Base-by-base conservation (phyloP, 768 basidiomycete genomes). In the Tricholoma bakamatsutake region DNA sequence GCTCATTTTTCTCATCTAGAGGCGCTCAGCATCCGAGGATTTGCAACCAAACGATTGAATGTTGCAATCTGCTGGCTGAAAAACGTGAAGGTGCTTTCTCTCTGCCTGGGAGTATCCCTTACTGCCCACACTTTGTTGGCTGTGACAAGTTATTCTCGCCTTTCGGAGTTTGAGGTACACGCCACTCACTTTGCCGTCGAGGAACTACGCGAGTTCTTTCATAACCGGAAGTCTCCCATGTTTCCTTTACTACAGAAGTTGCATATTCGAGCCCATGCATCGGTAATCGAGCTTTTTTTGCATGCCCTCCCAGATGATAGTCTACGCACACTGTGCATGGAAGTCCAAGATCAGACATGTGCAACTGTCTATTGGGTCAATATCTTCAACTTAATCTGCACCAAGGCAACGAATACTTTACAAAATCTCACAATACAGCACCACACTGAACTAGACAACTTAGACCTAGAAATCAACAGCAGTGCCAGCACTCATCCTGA, bases 111-210 rank as follows among this genome's bases (percentile, higher is more conserved):
- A 18, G 50, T 62, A 1, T 71, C 75, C 11, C 62, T 80, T 52
- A 69, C 69, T 18, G 64, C 56, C 13, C 66, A 68, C 21, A 71
- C 73, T 10, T 56, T 81, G 17, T 57, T 68, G 52, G 67, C 73
- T 3, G 61, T 80, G 39, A 68, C 71, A 17, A 55, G 57, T 17
- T 72, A 80, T 24, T 73, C 74, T 8, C 39, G 43, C 30, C 71
- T 81, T 54, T 55, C 53, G 18, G 66, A 76, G 40, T 68, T 82
- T 33, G 73, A 79, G 53, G 52, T 81, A 9, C 79, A 82, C 53
- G 76, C 73, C 1, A 66, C 70, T 9, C 70, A 71, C 58, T 58
- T 81, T 27, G 66, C 68, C 21, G 31, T 58, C 4, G 64, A 71
- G 30, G 59, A 61, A 8, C 45, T 73, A 27, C 35, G 61, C 31